Conservation (phyloP, 495 filamentous ascomycete species). For the Talaromyces trachyspermus region DNA sequence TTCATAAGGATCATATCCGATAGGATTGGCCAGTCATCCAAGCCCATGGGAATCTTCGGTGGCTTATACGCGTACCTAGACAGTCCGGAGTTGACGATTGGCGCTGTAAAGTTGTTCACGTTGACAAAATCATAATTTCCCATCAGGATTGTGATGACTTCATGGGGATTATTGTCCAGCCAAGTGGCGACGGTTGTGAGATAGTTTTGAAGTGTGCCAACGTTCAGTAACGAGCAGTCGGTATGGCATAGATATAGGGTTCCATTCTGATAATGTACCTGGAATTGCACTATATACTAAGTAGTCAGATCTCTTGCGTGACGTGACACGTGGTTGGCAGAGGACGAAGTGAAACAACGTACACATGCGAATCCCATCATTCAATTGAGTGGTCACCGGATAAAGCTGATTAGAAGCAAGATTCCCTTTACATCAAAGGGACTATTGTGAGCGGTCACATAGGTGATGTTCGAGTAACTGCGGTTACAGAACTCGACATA, state of each 20-base stretch:
- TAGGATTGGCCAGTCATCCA: slow-evolving; percentile 80
- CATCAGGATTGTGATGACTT: slow-evolving; percentile 85
- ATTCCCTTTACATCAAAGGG: slow-evolving; percentile 66
- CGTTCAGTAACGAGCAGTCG: slow-evolving; percentile 69
- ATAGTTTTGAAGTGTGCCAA: slow-evolving; percentile 68
- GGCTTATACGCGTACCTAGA: slow-evolving; percentile 64
- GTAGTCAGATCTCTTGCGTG: background rate
- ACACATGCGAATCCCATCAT: slow-evolving; percentile 83
- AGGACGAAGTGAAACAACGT: slow-evolving; percentile 24
- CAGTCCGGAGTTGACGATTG: slow-evolving; percentile 63
- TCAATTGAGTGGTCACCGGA: slow-evolving; percentile 63
- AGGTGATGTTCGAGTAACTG: slow-evolving; percentile 82
- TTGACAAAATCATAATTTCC: slow-evolving; percentile 69
- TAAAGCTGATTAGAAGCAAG: slow-evolving; percentile 72
- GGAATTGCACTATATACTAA: slow-evolving; percentile 60
- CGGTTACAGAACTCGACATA: slow-evolving; percentile 77
- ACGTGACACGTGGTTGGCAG: background rate
- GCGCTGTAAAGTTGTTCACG: slow-evolving; percentile 50
- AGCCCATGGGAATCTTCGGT: slow-evolving; percentile 55
- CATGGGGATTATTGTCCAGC: slow-evolving; percentile 72
- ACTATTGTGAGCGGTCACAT: slow-evolving; percentile 82
- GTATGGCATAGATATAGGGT: slow-evolving; percentile 66
- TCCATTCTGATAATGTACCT: slow-evolving; percentile 63
- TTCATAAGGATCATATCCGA: slow-evolving; percentile 63
- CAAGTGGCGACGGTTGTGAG: slow-evolving; percentile 62